Percentiles rank a stretch among this genome's conserved stretches.
Conservation (phyloP, 2,329 filamentous ascomycete genomes). For the Trichoderma lentiforme region DNA sequence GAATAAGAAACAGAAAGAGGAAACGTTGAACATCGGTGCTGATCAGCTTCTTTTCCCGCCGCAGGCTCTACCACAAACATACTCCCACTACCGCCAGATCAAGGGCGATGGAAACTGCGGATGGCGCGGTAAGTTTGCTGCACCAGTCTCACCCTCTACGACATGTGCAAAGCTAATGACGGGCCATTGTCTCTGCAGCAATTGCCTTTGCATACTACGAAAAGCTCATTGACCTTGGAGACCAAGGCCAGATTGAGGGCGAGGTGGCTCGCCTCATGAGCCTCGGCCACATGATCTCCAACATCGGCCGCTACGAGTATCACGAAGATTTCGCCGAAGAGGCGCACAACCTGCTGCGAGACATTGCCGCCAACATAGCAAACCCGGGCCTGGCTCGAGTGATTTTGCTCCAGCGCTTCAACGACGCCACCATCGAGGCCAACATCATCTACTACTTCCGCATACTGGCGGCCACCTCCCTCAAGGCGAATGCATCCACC, state of each 20-base stretch:
- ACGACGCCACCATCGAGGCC: constrained; percentile 63
- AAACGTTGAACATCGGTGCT: constrained; percentile 3
- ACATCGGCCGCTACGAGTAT: constrained; percentile 66
- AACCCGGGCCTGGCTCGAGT: constrained; percentile 55
- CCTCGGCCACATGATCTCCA: constrained; percentile 67
- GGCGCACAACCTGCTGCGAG: constrained; percentile 64
- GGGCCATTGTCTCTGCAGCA: constrained; percentile 49
- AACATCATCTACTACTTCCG: constrained; percentile 82
- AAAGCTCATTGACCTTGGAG: constrained; percentile 66
- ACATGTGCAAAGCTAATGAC: not conserved
- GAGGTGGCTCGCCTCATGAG: constrained; percentile 71
- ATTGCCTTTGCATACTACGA: constrained; percentile 94
- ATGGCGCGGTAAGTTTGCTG: constrained; percentile 81
- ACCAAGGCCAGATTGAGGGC: constrained; percentile 60
- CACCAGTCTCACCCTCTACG: not conserved
- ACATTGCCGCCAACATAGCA: constrained; percentile 57
- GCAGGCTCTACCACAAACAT: constrained; percentile 76
- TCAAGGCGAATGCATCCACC: constrained; percentile 67
- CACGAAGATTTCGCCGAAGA: constrained; percentile 81
- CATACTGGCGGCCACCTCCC: constrained; percentile 78
- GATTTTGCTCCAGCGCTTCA: constrained; percentile 66
- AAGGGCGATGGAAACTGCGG: constrained; percentile 95
- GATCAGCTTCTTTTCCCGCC: constrained; percentile 17
- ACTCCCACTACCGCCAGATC: constrained; percentile 82
- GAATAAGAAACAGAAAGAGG: not conserved